Evolutionary conservation across 2,329 filamentous ascomycete species (phyloP).

Genomic region (Dactylellina sp.): DNA sequence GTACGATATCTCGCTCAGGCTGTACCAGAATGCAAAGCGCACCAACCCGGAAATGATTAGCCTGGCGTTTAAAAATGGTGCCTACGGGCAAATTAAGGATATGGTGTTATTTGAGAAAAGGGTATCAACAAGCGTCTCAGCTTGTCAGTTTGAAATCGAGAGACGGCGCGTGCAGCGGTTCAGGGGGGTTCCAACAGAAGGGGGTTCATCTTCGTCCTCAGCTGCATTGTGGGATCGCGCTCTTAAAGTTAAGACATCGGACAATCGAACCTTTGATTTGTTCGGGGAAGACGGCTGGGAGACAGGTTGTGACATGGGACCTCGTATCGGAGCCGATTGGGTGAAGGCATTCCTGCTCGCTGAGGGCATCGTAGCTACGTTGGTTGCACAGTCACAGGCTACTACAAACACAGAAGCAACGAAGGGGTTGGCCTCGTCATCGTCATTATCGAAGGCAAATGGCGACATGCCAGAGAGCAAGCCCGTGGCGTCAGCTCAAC

Average conservation of each 20-base stretch:
- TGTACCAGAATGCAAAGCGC: constrained; percentile 58
- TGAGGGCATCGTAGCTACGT: constrained; percentile 42
- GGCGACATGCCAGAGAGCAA: constrained; percentile 11
- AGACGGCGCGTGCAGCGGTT: constrained; percentile 58
- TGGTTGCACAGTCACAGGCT: constrained; percentile 51
- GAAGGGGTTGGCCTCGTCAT: constrained; percentile 29
- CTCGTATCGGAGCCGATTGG: constrained; percentile 45
- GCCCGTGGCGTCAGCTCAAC: constrained; percentile 30
- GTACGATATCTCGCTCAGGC: constrained; percentile 57
- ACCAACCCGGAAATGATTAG: constrained; percentile 60
- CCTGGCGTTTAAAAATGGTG: constrained; percentile 59
- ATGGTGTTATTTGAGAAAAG: constrained; percentile 60
- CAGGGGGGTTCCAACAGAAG: constrained; percentile 27
- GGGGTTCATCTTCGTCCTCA: constrained; percentile 14
- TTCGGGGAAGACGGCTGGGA: constrained; percentile 56
- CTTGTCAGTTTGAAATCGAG: constrained; percentile 60
- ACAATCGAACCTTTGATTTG: constrained; percentile 55
- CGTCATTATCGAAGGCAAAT: constrained; percentile 29
- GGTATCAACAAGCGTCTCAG: constrained; percentile 59
- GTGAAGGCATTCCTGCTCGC: constrained; percentile 44
- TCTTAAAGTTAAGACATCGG: constrained; percentile 26
- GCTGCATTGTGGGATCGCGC: constrained; percentile 50
- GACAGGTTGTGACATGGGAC: constrained; percentile 48
- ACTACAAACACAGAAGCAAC: constrained; percentile 16
- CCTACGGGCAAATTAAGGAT: constrained; percentile 60